phyloP scores from a whole-genome alignment of 2,329 filamentous ascomycete species.

The Fusarium sp. region DNA sequence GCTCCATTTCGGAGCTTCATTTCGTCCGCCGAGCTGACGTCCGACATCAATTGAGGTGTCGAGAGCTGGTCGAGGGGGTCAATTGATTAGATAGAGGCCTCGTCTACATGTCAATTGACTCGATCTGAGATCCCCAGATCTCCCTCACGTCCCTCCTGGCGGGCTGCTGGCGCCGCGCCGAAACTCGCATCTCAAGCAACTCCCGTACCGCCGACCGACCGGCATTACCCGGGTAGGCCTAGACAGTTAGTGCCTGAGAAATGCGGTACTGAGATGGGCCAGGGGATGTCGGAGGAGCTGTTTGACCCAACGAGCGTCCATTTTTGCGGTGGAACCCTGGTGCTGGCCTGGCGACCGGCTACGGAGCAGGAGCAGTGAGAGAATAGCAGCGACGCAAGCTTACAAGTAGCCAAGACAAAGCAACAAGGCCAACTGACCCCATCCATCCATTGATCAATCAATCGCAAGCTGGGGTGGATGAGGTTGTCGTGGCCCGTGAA shows the following conservation, averaged over 20 bases:
- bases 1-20: constrained; percentile 43
- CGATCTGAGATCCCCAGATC: constrained; percentile 14
- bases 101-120: constrained; percentile 25
- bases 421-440: constrained; percentile 8
- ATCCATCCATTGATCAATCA: constrained; percentile 27
- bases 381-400: constrained; percentile 7
- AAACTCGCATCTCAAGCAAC: constrained; percentile 38
- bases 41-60: constrained; percentile 17
- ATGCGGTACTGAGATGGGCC: constrained; percentile 31
- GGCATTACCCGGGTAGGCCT: constrained; percentile 45
- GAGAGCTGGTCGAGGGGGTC: background rate
- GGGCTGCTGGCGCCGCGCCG: constrained; percentile 24
- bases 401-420: background rate
- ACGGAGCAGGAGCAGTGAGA: constrained; percentile 18
- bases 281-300: constrained; percentile 27
- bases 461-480: constrained; percentile 21
- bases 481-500: background rate
- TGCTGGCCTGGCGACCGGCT: constrained; percentile 40
- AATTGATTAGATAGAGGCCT: constrained; percentile 2
- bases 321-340: constrained; percentile 33
- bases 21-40: constrained; percentile 36
- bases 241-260: constrained; percentile 41
- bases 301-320: constrained; percentile 26
- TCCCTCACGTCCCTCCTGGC: background rate
- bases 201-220: constrained; percentile 46